Conservation (phyloP, 768 basidiomycete genomes). For the Suillus hirtellus region DNA sequence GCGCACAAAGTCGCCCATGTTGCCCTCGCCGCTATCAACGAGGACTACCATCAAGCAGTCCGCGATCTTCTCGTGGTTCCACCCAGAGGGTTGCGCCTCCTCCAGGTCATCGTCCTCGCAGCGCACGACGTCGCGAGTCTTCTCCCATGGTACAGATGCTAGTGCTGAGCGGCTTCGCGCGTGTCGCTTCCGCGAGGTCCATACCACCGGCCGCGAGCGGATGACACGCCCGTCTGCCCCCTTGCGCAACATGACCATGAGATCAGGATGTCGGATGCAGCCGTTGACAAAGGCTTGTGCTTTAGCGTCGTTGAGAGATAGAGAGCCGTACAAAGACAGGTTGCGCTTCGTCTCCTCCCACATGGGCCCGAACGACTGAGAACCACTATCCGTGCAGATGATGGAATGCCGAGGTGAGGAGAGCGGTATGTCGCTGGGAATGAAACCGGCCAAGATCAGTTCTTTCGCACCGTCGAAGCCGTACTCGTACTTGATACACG, state of each 20-base stretch:
- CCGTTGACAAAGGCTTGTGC: constrained; percentile 31
- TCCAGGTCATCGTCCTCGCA: constrained; percentile 26
- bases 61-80: constrained; percentile 16
- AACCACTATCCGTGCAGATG: constrained; percentile 16
- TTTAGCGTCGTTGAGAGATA: constrained; percentile 31
- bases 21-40: constrained; percentile 28
- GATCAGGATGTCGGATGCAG: constrained; percentile 31
- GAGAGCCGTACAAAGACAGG: constrained; percentile 25
- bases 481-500: constrained; percentile 24
- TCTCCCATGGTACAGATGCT: constrained; percentile 26
- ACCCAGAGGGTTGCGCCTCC: constrained; percentile 24
- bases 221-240: constrained; percentile 29
- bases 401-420: constrained; percentile 26
- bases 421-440: constrained; percentile 26
- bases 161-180: constrained; percentile 30
- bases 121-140: constrained; percentile 17
- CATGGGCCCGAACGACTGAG: constrained; percentile 14
- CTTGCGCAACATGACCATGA: constrained; percentile 35
- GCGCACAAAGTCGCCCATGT: constrained; percentile 31
- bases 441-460: constrained; percentile 34
- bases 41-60: constrained; percentile 34
- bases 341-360: constrained; percentile 34
- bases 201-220: constrained; percentile 24
- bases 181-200: constrained; percentile 29
- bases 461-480: constrained; percentile 26